Conservation (phyloP, 2,329 filamentous ascomycete genomes). For the Uncinocarpus reesii region DNA sequence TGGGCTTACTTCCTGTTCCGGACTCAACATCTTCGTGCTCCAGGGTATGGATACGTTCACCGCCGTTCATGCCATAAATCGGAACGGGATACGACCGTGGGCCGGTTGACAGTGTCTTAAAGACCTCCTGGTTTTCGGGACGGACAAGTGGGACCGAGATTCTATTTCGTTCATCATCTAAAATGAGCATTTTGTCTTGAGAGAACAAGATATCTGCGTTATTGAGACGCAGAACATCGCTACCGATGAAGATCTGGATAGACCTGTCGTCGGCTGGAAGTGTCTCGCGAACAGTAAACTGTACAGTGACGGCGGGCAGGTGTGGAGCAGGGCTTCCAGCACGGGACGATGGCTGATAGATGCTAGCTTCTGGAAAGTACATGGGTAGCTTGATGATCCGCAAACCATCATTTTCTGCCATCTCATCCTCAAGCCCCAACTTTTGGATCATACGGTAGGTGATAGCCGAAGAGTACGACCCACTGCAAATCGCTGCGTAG, state of each 20-base stretch:
- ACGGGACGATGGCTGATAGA: slow-evolving; percentile 60
- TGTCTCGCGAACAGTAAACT: slow-evolving; percentile 60
- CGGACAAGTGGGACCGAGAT: slow-evolving; percentile 84
- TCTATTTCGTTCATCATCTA: slow-evolving; percentile 76
- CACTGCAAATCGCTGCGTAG: slow-evolving; percentile 86
- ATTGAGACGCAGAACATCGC: slow-evolving; percentile 72
- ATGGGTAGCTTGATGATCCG: slow-evolving; percentile 66
- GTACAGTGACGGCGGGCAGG: slow-evolving; percentile 68
- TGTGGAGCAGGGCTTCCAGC: slow-evolving; percentile 64
- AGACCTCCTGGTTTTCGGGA: slow-evolving; percentile 73
- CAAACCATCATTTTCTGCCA: slow-evolving; percentile 56
- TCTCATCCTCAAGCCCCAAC: slow-evolving; percentile 57
- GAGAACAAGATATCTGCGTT: slow-evolving; percentile 89
- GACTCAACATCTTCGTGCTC: neutral
- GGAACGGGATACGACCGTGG: slow-evolving; percentile 19
- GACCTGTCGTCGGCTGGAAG: slow-evolving; percentile 39
- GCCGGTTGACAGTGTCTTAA: slow-evolving; percentile 63
- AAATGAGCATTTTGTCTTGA: slow-evolving; percentile 76
- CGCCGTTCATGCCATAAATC: slow-evolving; percentile 4
- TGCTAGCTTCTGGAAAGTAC: slow-evolving; percentile 82
- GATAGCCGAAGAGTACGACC: slow-evolving; percentile 78
- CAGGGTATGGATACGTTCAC: neutral
- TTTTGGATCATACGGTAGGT: slow-evolving; percentile 64
- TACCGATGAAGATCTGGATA: slow-evolving; percentile 82
- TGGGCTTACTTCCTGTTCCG: slow-evolving; percentile 10